Conservation (phyloP, 495 filamentous ascomycete genomes). For the Platismatia glauca region DNA sequence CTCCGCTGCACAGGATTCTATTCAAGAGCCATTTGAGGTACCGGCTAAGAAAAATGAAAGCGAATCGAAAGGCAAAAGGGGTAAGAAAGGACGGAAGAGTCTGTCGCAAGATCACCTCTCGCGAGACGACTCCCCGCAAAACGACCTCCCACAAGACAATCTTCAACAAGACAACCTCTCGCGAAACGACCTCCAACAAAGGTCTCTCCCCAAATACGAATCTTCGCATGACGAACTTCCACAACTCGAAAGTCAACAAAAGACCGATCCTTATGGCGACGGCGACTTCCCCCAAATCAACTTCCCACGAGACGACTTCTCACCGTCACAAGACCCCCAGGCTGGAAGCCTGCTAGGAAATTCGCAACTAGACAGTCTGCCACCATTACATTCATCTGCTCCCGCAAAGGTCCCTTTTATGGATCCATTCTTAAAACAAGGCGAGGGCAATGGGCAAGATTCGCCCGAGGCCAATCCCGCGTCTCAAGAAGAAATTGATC, state of each 20-base stretch:
- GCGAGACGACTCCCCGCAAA: neutral
- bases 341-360: neutral
- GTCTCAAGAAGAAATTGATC: neutral
- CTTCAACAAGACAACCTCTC: neutral
- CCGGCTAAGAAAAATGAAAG: neutral
- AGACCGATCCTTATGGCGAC: neutral
- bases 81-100: constrained; percentile 12
- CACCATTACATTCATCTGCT: neutral
- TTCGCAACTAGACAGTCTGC: neutral
- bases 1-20: neutral
- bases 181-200: neutral
- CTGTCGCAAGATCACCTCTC: neutral
- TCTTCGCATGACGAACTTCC: neutral
- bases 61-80: constrained; percentile 16
- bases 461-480: neutral
- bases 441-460: neutral
- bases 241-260: neutral
- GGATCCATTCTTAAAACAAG: neutral
- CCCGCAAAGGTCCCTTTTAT: neutral
- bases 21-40: neutral
- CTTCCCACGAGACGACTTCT: neutral
- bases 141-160: neutral
- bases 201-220: neutral
- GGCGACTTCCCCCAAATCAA: neutral
- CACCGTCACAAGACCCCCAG: neutral